These are phyloP conservation scores for Moniliella sp. DNA, from an alignment of 1,284 basidiomycete species.

Conservation along the genomic window DNA sequence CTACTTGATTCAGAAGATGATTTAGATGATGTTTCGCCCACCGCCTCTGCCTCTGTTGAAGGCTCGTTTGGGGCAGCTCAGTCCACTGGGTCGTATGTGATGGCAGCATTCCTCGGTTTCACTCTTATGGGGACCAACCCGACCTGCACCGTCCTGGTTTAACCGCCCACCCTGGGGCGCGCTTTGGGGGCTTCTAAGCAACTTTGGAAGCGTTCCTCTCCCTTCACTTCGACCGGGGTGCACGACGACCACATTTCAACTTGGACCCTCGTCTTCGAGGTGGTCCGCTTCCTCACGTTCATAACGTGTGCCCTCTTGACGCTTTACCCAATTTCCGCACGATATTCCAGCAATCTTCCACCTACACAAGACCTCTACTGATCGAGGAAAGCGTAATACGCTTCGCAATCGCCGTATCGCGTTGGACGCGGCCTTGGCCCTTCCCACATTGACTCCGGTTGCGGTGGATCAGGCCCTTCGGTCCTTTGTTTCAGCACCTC, in stretches of 20 bases:
- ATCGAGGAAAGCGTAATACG: too few species aligned
- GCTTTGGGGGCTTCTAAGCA: slow-evolving; percentile 4
- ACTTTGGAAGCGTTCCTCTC: too few species aligned
- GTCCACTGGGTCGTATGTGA: slow-evolving; percentile 17
- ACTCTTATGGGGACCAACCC: slow-evolving; percentile 15
- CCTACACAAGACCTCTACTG: too few species aligned
- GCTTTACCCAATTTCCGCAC: slow-evolving; percentile 12
- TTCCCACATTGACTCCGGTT: too few species aligned
- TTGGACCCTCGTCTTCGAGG: slow-evolving; percentile 13
- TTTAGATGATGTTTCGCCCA: not conserved
- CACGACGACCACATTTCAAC: slow-evolving; percentile 13
- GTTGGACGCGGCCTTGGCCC: too few species aligned
- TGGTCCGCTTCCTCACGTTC: slow-evolving; percentile 13
- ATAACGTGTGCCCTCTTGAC: slow-evolving; percentile 8
- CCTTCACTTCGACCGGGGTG: too few species aligned
- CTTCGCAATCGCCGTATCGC: too few species aligned
- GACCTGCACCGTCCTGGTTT: not conserved
- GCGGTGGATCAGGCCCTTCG: too few species aligned
- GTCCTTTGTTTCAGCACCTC: too few species aligned
- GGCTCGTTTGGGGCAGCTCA: slow-evolving; percentile 1
- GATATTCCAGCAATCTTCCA: too few species aligned
- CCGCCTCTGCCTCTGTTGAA: not conserved
- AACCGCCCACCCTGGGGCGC: slow-evolving; percentile 4
- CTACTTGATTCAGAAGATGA: too few species aligned
- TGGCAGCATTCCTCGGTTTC: slow-evolving; percentile 22